phyloP scores from a whole-genome alignment of 345 rosid species.

The Sonneratia caseolaris region DNA sequence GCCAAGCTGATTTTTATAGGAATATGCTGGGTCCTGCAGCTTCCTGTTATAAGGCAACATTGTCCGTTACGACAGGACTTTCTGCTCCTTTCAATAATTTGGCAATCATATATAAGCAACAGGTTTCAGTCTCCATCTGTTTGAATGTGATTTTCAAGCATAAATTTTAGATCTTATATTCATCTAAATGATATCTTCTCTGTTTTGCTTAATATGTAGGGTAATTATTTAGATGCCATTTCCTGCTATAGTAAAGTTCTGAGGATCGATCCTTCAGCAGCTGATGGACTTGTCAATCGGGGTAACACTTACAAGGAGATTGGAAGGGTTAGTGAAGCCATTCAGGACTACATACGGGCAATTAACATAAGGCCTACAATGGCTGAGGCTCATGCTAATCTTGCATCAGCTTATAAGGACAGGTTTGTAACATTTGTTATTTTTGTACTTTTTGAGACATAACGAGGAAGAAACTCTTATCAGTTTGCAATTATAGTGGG shows the following conservation, averaged over 20 bases:
- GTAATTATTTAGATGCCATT: slow-evolving; percentile 87
- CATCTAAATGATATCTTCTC: neutral
- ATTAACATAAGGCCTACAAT: slow-evolving; percentile 72
- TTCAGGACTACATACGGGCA: slow-evolving; percentile 84
- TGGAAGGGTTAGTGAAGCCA: slow-evolving; percentile 91
- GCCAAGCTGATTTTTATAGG: slow-evolving; percentile 28
- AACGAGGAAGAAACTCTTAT: neutral
- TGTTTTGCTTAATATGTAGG: slow-evolving; percentile 26
- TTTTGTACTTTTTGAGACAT: neutral
- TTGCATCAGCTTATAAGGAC: slow-evolving; percentile 99
- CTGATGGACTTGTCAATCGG: slow-evolving; percentile 95
- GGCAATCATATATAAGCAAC: slow-evolving; percentile 94
- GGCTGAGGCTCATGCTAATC: slow-evolving; percentile 99
- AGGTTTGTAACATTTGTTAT: slow-evolving; percentile 37
- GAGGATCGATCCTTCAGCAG: slow-evolving; percentile 93
- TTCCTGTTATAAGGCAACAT: slow-evolving; percentile 74
- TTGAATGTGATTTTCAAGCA: neutral
- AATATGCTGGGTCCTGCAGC: slow-evolving; percentile 78
- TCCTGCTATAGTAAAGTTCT: slow-evolving; percentile 97
- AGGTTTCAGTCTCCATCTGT: slow-evolving; percentile 32
- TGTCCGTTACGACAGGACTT: slow-evolving; percentile 82
- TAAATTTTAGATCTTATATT: neutral
- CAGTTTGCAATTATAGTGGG: slow-evolving; percentile 39
- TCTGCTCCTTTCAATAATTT: slow-evolving; percentile 97
- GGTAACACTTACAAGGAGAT: slow-evolving; percentile 96